Evolutionary conservation across 2,329 filamentous ascomycete species (phyloP), one percentile per base, ranked within the genome.

Genomic region (Chaetomiaceae sp.): DNA sequence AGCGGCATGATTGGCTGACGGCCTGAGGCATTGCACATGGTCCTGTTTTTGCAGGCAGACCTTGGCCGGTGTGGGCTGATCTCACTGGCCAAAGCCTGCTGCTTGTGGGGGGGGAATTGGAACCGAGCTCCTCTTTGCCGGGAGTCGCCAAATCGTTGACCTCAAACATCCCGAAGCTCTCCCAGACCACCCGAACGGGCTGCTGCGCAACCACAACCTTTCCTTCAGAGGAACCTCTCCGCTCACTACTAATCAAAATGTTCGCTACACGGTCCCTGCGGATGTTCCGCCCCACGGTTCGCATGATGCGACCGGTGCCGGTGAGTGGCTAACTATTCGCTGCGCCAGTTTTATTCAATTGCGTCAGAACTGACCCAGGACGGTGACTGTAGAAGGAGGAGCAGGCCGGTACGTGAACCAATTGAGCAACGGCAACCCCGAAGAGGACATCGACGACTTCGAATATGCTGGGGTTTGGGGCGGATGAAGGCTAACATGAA

Each of bases 281-380:
- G 67, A 85, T 86, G 80, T 80, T 84, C 71, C 81, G 77, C 71
- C 81, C 81, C 62, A 83, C 82, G 61, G 73, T 73, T 71, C 80
- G 81, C 73, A 79, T 85, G 80, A 80, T 86, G 79, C 75, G 76
- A 70, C 83, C 87, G 63, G 72, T 89, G 67, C 88, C 88, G 65
- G 89, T 92, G 77, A 76, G 85, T 77, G 62, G 56, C 48, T 44
- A n/a, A n/a, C n/a, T n/a, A n/a, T 46, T 56, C 38, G 48, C 40
- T 54, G 32, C 59, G 43, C 50, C 34, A 58, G 54, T 49, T 60
- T 58, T 57, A 49, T 14, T 52, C 44, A 30, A 60, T 63, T 59
- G 54, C 56, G 58, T 55, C 65, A 63, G 69, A 68, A 63, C 66
- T 71, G 67, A 71, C 69, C 61, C 49, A 54, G n/a, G 25, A 30